Percentiles rank a stretch among this genome's conserved stretches.
phyloP scores from a whole-genome alignment of 495 filamentous ascomycete genomes.

The Podospora didyma region DNA sequence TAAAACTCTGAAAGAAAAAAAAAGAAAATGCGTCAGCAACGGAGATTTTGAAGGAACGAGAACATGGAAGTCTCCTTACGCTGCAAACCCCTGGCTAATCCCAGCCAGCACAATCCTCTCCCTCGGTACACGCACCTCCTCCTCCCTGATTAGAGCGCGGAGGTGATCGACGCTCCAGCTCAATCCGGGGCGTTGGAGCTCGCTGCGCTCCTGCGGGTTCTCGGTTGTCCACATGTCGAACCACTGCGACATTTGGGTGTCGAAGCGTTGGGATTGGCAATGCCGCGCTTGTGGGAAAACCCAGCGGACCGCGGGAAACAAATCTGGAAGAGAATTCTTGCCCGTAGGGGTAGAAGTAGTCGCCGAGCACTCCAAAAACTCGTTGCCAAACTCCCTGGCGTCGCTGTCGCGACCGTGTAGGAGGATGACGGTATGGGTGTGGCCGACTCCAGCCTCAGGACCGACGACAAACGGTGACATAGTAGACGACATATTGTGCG shows the following conservation, averaged over 20 bases:
- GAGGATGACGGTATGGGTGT: slow-evolving; percentile 11
- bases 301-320: slow-evolving; percentile 9
- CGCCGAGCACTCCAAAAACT: slow-evolving; percentile 10
- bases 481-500: no score
- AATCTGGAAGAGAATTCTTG: neutral
- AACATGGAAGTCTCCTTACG: no score
- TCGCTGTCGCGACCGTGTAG: slow-evolving; percentile 9
- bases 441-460: slow-evolving; percentile 1
- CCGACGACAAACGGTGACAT: neutral
- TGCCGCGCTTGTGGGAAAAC: slow-evolving; percentile 7
- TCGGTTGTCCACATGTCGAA: slow-evolving; percentile 13
- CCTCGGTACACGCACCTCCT: slow-evolving; percentile 5
- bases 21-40: neutral
- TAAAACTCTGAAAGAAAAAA: neutral
- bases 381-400: slow-evolving; percentile 6
- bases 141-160: neutral
- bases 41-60: neutral
- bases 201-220: slow-evolving; percentile 4
- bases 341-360: neutral
- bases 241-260: slow-evolving; percentile 7
- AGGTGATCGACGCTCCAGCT: neutral
- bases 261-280: slow-evolving; percentile 6
- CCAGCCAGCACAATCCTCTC: slow-evolving; percentile 7
- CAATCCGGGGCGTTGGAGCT: slow-evolving; percentile 7
- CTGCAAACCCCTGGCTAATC: slow-evolving; percentile 14